These are phyloP conservation scores for Angophora floribunda DNA, from an alignment of 345 rosid species.

Conservation along the genomic window DNA sequence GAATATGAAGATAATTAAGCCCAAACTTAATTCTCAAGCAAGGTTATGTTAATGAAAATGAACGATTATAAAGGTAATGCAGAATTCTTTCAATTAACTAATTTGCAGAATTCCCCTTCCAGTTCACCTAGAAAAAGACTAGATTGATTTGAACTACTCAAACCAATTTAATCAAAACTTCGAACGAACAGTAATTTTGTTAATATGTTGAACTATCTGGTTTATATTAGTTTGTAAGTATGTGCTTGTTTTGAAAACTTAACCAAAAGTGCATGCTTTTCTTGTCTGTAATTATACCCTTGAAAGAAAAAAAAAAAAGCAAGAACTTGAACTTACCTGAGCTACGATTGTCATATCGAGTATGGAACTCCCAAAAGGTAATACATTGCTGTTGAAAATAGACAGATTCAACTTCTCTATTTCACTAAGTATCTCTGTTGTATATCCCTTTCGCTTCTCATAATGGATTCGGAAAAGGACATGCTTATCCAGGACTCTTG, in stretches of 20 bases:
- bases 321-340: constrained; percentile 26
- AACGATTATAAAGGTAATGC: not conserved
- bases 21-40: not conserved
- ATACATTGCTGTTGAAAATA: constrained; percentile 22
- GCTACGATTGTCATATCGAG: constrained; percentile 59
- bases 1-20: not conserved
- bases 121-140: not conserved
- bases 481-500: constrained; percentile 35
- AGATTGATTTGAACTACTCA: not conserved
- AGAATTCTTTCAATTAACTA: not conserved
- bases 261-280: not conserved
- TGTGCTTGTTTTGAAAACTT: not conserved
- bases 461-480: constrained; percentile 59
- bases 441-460: constrained; percentile 35
- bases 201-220: not conserved
- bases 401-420: constrained; percentile 39
- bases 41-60: not conserved
- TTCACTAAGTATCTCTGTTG: constrained; percentile 25
- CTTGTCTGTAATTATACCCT: not conserved
- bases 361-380: constrained; percentile 55
- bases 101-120: not conserved
- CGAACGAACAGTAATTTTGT: not conserved
- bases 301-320: not conserved
- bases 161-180: not conserved
- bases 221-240: not conserved